Evolutionary conservation across 148 eudicot genomes (phyloP).

Genomic region (Bassia scoparia): DNA sequence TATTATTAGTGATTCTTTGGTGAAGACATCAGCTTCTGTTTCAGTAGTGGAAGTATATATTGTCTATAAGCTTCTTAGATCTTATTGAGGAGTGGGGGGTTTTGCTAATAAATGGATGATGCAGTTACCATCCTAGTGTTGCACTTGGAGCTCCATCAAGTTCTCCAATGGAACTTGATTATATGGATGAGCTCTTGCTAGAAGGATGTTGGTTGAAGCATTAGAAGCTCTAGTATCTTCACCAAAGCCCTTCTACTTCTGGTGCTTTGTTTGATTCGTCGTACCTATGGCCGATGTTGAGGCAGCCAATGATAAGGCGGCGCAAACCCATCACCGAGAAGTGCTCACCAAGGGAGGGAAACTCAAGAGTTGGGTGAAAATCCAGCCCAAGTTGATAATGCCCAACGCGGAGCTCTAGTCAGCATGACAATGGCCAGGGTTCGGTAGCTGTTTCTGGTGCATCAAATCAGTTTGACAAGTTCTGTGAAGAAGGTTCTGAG

Average conservation of each 20-base stretch:
- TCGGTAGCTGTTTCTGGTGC: constrained; percentile 13
- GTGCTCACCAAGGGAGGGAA: constrained; percentile 42
- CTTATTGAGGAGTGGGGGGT: constrained; percentile 8
- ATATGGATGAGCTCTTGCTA: constrained; percentile 70
- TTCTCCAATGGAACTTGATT: constrained; percentile 70
- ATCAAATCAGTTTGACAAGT: constrained; percentile 26
- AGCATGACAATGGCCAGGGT: constrained; percentile 20
- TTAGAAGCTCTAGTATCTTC: constrained; percentile 49
- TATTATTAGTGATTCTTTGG: constrained; percentile 20
- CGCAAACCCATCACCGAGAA: constrained; percentile 30
- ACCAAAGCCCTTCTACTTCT: constrained; percentile 37
- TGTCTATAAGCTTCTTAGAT: constrained; percentile 22
- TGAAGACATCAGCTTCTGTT: constrained; percentile 9
- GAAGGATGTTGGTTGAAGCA: constrained; percentile 89
- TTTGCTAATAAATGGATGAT: constrained; percentile 49
- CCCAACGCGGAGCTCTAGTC: constrained; percentile 25
- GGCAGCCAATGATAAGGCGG: constrained; percentile 26
- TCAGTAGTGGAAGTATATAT: constrained; percentile 23
- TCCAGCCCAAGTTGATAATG: constrained; percentile 36
- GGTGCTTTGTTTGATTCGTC: constrained; percentile 53
- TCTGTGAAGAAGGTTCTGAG: constrained; percentile 41
- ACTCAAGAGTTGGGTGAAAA: constrained; percentile 32
- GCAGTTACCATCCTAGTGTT: constrained; percentile 40
- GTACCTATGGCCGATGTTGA: constrained; percentile 51
- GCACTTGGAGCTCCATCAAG: constrained; percentile 40